phyloP scores from a whole-genome alignment of 768 basidiomycete genomes.

The Favolaschia claudopus region DNA sequence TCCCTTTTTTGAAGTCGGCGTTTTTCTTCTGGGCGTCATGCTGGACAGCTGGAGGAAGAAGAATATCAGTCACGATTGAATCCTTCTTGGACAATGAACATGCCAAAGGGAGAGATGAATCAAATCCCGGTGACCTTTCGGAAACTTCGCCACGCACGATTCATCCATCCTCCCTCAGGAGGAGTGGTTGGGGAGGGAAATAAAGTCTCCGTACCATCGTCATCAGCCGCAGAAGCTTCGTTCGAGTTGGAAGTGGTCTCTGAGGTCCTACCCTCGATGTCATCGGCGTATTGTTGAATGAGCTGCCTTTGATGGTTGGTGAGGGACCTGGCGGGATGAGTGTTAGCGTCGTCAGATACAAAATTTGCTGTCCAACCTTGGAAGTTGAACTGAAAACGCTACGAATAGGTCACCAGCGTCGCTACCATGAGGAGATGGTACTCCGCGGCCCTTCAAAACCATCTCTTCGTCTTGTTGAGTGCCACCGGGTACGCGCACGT shows the following conservation, averaged over 20 bases:
- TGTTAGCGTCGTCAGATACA: slow-evolving; percentile 14
- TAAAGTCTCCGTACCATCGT: slow-evolving; percentile 84
- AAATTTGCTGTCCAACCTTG: slow-evolving; percentile 68
- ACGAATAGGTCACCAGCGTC: slow-evolving; percentile 89
- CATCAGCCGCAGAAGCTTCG: slow-evolving; percentile 40
- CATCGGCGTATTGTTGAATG: slow-evolving; percentile 89
- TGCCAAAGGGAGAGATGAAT: slow-evolving; percentile 59
- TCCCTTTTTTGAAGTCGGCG: slow-evolving; percentile 47
- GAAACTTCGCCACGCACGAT: slow-evolving; percentile 72
- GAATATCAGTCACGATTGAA: slow-evolving; percentile 31
- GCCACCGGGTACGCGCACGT: slow-evolving; percentile 89
- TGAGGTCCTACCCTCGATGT: slow-evolving; percentile 75
- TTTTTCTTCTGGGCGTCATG: slow-evolving; percentile 34
- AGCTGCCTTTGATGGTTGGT: slow-evolving; percentile 86
- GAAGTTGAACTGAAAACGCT: slow-evolving; percentile 85
- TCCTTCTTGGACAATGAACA: slow-evolving; percentile 48
- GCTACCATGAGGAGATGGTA: slow-evolving; percentile 64
- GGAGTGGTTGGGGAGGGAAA: slow-evolving; percentile 60
- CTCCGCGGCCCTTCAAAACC: slow-evolving; percentile 89
- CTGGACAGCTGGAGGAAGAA: slow-evolving; percentile 35
- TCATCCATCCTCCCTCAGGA: slow-evolving; percentile 69
- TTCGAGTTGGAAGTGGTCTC: slow-evolving; percentile 30
- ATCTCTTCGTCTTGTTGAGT: slow-evolving; percentile 98
- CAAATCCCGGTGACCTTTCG: slow-evolving; percentile 75
- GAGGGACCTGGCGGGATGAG: slow-evolving; percentile 65